Evolutionary conservation across 2,329 filamentous ascomycete species (phyloP), one percentile per base, ranked within the genome.

Genomic region (Trichoderma citrinoviride): DNA sequence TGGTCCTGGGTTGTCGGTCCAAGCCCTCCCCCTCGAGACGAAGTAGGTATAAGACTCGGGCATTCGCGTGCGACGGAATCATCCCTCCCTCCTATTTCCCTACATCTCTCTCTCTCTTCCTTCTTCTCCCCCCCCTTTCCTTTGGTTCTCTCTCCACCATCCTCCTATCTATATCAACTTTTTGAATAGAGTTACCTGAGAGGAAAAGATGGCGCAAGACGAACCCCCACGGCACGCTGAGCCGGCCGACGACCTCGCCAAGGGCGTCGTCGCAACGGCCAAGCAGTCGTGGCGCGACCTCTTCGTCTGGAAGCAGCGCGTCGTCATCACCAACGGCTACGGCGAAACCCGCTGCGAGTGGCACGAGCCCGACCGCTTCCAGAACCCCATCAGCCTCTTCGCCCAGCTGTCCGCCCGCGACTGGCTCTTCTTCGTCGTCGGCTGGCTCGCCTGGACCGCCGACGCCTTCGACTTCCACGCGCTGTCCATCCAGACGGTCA

Each of bases 381-480:
- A 82, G 70, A 91, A 94, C 73, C 91, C 91, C 44, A 79, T 94
- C 77, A 85, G 81, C 43, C 81, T 94, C 33, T 80, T 92, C 67
- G 82, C 81, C 29, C 83, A 88, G 76, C 82, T 95, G 17, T 83
- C 81, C 3, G 79, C 80, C 25, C 85, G 82, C 66, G 87, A 90
- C 73, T 94, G 91, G 90, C 72, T 90, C 17, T 93, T 91, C 79
- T 88, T 94, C 78, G 68, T 90, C 46, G 88, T 92, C 12, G 91
- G 90, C 3, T 87, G 93, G 73, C 76, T 83, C 40, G 88, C 90
- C 17, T 94, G 91, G 91, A 90, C 86, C 1, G 90, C 90, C 64
- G 91, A 94, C 74, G 90, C 91, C 3, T 94, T 93, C 74, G 91
- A 93, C 76, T 94, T 93, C 74, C 90, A 93, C 76, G 89, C 91